Evolutionary conservation across 2,329 filamentous ascomycete genomes (phyloP), one percentile per base, ranked within the genome.

Genomic region (Cladosporium phlei): DNA sequence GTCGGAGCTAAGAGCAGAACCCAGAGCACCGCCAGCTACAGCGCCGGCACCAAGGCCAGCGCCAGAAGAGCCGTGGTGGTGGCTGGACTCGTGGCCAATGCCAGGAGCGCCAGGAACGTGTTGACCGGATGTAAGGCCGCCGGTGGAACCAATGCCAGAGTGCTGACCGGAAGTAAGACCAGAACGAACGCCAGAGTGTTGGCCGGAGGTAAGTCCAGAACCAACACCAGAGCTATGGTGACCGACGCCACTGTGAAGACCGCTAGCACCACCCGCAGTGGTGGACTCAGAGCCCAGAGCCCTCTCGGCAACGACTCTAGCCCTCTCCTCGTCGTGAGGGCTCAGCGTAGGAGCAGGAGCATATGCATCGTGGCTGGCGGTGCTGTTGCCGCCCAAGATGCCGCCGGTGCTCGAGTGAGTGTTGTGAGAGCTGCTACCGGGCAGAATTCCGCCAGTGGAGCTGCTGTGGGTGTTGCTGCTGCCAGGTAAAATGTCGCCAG

Each of bases 291-390:
- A n/a, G n/a, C n/a, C n/a, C n/a, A n/a, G n/a, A n/a, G 42, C 42
- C 21, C 42, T 34, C 3, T 25, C 42, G 29, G 42, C 42, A 6
- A 45, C 42, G 6, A 33, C 39, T 6, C 24, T 43, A 8, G 39
- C 39, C 29, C 29, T 43, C 10, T 43, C 39, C 29, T 43, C 39
- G 12, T 43, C 39, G 21, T 43, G 39, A 33, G 39, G 39, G 28
- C 33, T 32, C 12, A 43, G 37, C 17, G 39, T 43, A 21, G 29
- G 32, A 21, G 25, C 37, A 14, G 37, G 37, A 12, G 19, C 16
- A 11, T 39, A 39, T 11, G 24, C 33, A 35, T 19, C 33, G n/a
- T n/a, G n/a, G 4, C 33, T 22, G 20, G 19, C 21, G n/a, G 12
- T 25, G 21, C 5, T 24, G 34, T 21, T 24, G n/a, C 20, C 32